Base-by-base conservation (phyloP, 1,139 yeast genomes). In the Diutina mesorugosa region DNA sequence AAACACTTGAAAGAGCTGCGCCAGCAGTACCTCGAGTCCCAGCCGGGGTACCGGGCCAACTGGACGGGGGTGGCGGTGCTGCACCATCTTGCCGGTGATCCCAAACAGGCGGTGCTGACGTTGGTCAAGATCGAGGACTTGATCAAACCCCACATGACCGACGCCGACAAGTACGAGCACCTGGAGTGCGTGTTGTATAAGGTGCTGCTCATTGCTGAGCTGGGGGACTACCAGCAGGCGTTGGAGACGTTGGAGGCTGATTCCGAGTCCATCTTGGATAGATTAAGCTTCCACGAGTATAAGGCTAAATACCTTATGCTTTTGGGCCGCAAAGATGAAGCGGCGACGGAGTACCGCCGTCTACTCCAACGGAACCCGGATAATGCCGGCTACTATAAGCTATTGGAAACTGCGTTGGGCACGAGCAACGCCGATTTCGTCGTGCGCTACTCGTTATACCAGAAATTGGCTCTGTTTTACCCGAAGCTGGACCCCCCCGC, bases 41-140 rank as follows among this genome's bases (percentile, higher is more conserved):
- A 83, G 63, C 86, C 96, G 12, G 96, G 96, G 0, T 86, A 82
- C 66, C 80, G 97, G 61, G 93, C 95, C 62, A 87, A 90, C 65
- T 95, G 98, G 97, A 87, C 96, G 2, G 86, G 87, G 0, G 76
- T 88, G 57, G 97, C 97, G 0, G 77, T 89, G 48, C 96, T 97
- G 0, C 90, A 87, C 65, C 90, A 88, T 67, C 75, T 91, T 66
- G 81, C 80, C 65, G 79, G 80, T 32, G 90, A 91, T 65, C 79
- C 76, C 65, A 73, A 72, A 45, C 81, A 80, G 16, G 95, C 97
- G 3, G 84, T 85, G 59, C 78, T 81, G 57, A 87, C 95, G 3
- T 77, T 91, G 63, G 68, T 79, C 35, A 84, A 87, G 63, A 89
- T 89, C 63, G 96, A 90, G 66, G 83, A 78, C 21, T 73, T 90